Conservation (phyloP, 208 protist species). For the Naegleria gruberi region DNA sequence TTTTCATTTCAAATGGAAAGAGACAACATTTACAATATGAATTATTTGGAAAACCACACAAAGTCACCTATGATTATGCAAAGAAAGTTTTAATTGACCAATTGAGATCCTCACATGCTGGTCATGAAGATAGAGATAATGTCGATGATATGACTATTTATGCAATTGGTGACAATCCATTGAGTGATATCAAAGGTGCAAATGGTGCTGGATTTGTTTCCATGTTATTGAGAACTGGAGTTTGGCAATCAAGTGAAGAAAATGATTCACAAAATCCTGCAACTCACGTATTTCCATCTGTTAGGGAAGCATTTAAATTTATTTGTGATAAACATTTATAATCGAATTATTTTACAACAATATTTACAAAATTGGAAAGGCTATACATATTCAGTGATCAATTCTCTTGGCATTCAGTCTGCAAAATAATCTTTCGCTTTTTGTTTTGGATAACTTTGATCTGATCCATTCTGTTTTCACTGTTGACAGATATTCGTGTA, state of each 20-base stretch:
- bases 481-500: too few relatives aligned
- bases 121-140: background rate
- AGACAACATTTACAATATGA: background rate
- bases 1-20: background rate
- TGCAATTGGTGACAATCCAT: conserved; percentile 1
- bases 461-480: too few relatives aligned
- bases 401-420: too few relatives aligned
- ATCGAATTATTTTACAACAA: background rate
- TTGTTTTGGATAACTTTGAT: too few relatives aligned
- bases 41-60: background rate
- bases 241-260: background rate
- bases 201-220: background rate
- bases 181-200: background rate
- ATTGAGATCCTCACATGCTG: background rate
- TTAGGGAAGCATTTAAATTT: background rate
- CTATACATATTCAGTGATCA: too few relatives aligned
- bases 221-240: background rate
- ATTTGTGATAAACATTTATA: background rate
- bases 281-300: background rate
- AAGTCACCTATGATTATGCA: background rate
- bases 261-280: background rate
- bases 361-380: background rate
- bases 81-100: background rate
- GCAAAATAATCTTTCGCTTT: too few relatives aligned
- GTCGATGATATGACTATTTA: background rate